Evolutionary conservation across 257 asterid genomes (phyloP).

Genomic region (Penstemon davidsonii): DNA sequence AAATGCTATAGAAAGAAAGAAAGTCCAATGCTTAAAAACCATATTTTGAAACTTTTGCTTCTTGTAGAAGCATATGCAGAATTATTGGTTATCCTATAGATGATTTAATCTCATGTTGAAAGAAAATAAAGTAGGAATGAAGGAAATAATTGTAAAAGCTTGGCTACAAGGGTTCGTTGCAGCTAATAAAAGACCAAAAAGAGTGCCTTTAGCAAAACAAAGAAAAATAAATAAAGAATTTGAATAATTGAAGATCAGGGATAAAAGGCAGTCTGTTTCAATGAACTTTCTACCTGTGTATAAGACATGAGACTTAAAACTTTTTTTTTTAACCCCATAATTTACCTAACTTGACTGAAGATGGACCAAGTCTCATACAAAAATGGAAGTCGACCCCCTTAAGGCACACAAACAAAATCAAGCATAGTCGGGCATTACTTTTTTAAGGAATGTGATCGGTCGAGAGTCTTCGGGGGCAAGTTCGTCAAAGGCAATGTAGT

Average conservation of each 20-base stretch:
- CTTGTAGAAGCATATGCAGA: constrained; percentile 26
- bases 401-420: constrained; percentile 30
- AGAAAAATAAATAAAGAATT: no score
- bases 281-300: neutral
- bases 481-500: constrained; percentile 74
- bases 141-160: no score
- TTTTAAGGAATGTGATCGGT: constrained; percentile 80
- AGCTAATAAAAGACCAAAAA: no score
- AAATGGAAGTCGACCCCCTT: constrained; percentile 9
- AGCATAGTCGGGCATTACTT: constrained; percentile 85
- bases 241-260: neutral
- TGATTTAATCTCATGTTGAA: constrained; percentile 2
- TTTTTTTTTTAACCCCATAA: neutral
- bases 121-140: no score
- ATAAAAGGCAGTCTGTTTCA: neutral
- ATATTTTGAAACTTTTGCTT: constrained; percentile 34
- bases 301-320: neutral
- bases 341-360: constrained; percentile 18
- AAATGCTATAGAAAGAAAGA: constrained; percentile 10
- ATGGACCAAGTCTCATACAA: neutral
- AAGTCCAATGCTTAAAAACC: constrained; percentile 45
- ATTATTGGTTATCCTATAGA: constrained; percentile 13
- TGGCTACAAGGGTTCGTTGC: no score
- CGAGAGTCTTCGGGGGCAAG: constrained; percentile 73
- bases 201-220: no score